Base-by-base conservation (phyloP, 176 grass and related monocot species). In the Rhynchospora tenuis region DNA sequence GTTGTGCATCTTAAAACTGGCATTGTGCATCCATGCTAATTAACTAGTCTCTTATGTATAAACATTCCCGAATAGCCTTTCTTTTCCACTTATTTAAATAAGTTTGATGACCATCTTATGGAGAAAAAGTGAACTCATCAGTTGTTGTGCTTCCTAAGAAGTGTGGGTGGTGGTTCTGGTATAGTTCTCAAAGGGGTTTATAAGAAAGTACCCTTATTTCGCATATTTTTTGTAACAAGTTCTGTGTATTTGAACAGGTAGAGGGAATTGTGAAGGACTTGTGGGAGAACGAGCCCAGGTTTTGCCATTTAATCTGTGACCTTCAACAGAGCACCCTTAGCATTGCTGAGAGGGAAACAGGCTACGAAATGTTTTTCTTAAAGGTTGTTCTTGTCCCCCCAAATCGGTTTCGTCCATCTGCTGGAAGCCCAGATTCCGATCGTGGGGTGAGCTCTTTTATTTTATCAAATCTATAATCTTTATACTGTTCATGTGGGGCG, bases 351-450 rank as follows among this genome's bases (percentile, higher is more conserved):
- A 93, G 87, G 76, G 86, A 66, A 83, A 94, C 73, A 69, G 95
- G 87, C 24, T 91, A 88, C 85, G 85, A 86, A 76, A 94, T 98
- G 90, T 98, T 98, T 86, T 90, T 98, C 67, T 84, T 98, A 83
- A 98, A 88, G 80, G 84, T 72, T 87, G 85, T 98, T 70, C 89
- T 90, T 86, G 92, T 98, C 31, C 79, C 90, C 85, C 92, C 95
- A 85, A 98, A 85, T 78, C 94, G 86, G 76, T 98, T 98, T 43
- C 92, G 95, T 73, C 92, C 95, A 2, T 69, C 95, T 83, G 89
- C 83, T 66, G 71, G 42, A 62, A 13, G 79, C 43, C n/a, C 43
- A 6, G 81, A 16, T 75, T 83, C 85, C 75, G 59, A 55, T 64
- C 87, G 83, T 91, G 95, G 86, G 74, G 95, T 98, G 81, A 93